Evolutionary conservation across 805 yeast species (phyloP).

Genomic region (Saccharomycopsis javanensis): DNA sequence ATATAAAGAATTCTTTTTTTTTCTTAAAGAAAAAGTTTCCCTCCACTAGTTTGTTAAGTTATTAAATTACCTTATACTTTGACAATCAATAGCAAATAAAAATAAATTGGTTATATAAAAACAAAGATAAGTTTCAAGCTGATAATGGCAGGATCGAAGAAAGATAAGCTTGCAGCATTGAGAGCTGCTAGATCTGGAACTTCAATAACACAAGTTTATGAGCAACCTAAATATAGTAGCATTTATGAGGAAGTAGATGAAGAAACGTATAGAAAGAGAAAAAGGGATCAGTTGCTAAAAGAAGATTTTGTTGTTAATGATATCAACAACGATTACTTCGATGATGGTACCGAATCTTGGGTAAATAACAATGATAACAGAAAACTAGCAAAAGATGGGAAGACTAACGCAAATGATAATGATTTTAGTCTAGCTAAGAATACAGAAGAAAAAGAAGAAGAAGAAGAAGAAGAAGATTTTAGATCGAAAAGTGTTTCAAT

Average conservation of each 20-base stretch:
- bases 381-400: constrained; percentile 49
- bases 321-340: constrained; percentile 88
- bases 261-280: constrained; percentile 61
- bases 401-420: constrained; percentile 28
- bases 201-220: constrained; percentile 34
- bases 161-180: constrained; percentile 47
- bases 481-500: constrained; percentile 34
- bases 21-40: not conserved
- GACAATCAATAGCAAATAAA: not conserved
- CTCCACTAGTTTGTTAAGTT: not conserved
- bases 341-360: constrained; percentile 90
- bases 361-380: constrained; percentile 40
- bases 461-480: constrained; percentile 22
- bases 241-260: constrained; percentile 89
- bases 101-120: too few relatives aligned
- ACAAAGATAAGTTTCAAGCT: too few relatives aligned
- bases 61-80: too few relatives aligned
- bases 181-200: constrained; percentile 58
- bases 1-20: not conserved
- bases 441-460: constrained; percentile 30
- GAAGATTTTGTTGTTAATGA: constrained; percentile 95
- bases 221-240: constrained; percentile 41
- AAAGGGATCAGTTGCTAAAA: constrained; percentile 68
- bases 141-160: constrained; percentile 26
- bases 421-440: constrained; percentile 91